phyloP scores from a whole-genome alignment of 805 yeast genomes.

The Tetrapisispora arboricola region DNA sequence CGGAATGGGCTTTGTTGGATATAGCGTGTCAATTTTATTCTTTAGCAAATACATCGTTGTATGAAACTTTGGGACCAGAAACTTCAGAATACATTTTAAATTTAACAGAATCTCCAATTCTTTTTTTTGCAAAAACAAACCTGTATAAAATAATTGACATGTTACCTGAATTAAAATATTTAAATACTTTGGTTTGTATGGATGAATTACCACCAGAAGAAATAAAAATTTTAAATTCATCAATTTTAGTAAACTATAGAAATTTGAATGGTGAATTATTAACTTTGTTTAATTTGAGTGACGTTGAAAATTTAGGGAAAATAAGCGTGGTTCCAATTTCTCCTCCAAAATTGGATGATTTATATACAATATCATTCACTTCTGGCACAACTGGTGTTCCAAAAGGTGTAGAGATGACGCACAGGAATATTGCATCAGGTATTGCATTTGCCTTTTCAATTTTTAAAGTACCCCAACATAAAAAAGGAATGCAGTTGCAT shows the following conservation, averaged over 20 bases:
- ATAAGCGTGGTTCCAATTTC: constrained; percentile 33
- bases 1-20: constrained; percentile 64
- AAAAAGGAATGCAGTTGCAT: constrained; percentile 19
- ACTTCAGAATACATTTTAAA: constrained; percentile 55
- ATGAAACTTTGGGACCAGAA: constrained; percentile 48
- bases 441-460: constrained; percentile 35
- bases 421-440: constrained; percentile 40
- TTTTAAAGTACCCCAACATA: constrained; percentile 21
- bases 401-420: constrained; percentile 56
- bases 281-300: constrained; percentile 35
- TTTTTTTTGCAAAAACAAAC: constrained; percentile 45
- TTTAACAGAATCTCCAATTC: constrained; percentile 52
- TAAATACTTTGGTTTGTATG: constrained; percentile 48
- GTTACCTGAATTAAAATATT: constrained; percentile 30
- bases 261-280: constrained; percentile 26
- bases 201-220: constrained; percentile 36
- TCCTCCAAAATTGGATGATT: constrained; percentile 43
- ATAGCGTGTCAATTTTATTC: constrained; percentile 54
- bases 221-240: constrained; percentile 24
- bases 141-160: constrained; percentile 38
- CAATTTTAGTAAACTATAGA: constrained; percentile 19
- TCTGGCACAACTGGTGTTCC: constrained; percentile 72
- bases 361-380: constrained; percentile 59
- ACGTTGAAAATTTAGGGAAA: constrained; percentile 33
- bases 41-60: constrained; percentile 43